Percentiles rank a stretch among this genome's conserved stretches.
These are phyloP conservation scores for Citrus glauca DNA, from an alignment of 345 rosid species.

Conservation along the genomic window DNA sequence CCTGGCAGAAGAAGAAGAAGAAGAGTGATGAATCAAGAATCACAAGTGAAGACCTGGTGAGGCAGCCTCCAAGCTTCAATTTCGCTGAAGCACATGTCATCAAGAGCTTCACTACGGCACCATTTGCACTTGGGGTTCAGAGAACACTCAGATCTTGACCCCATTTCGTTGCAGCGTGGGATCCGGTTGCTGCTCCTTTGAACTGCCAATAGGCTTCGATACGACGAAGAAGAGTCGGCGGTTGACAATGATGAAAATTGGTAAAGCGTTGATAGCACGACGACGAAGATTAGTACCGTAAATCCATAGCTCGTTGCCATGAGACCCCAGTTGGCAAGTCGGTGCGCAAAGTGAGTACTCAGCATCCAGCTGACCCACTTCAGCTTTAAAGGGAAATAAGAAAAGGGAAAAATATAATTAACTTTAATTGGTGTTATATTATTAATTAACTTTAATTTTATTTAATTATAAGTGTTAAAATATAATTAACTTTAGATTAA, in stretches of 20 bases:
- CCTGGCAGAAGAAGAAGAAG: neutral
- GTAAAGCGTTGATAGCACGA: constrained; percentile 9
- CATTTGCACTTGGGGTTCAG: constrained; percentile 45
- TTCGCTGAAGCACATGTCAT: constrained; percentile 52
- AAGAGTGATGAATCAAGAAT: constrained; percentile 11
- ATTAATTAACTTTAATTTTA: too few species aligned
- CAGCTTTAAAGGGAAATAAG: too few species aligned
- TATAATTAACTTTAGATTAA: too few species aligned
- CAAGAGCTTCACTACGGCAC: constrained; percentile 51
- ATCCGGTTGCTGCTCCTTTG: constrained; percentile 25
- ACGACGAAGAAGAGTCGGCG: neutral
- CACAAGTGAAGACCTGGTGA: constrained; percentile 42
- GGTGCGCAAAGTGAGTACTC: neutral
- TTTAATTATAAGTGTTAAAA: too few species aligned
- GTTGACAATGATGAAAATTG: constrained; percentile 9
- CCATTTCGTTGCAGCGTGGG: constrained; percentile 34
- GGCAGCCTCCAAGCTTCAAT: constrained; percentile 50
- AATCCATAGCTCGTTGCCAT: constrained; percentile 11
- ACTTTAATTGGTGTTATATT: too few species aligned
- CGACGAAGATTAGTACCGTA: constrained; percentile 8
- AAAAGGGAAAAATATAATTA: too few species aligned
- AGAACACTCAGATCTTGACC: constrained; percentile 38
- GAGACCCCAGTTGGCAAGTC: neutral
- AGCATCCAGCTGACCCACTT: neutral
- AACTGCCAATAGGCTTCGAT: constrained; percentile 16